phyloP scores from a whole-genome alignment of 2,329 filamentous ascomycete species.

The Ilyonectria destructans region DNA sequence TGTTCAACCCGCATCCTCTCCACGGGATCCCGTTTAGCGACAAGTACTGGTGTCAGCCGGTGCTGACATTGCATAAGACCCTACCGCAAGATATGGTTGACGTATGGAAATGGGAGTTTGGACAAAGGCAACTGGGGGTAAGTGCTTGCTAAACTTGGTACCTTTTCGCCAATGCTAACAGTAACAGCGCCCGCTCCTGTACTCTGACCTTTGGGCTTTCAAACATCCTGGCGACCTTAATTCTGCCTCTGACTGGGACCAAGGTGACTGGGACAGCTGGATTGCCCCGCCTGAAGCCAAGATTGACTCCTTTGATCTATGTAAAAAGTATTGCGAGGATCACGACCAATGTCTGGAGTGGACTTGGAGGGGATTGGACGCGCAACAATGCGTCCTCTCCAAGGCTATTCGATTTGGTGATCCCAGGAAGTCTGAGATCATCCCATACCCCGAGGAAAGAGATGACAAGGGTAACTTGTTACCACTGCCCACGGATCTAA shows the following conservation, averaged over 20 bases:
- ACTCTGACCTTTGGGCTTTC: conserved; percentile 57
- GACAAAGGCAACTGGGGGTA: conserved; percentile 52
- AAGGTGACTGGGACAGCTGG: conserved; percentile 53
- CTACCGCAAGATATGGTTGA: conserved; percentile 63
- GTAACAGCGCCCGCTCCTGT: conserved; percentile 54
- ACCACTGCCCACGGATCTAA: conserved; percentile 38
- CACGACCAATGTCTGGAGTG: conserved; percentile 50
- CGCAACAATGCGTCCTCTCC: conserved; percentile 49
- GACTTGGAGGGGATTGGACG: conserved; percentile 53
- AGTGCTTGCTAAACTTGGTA: conserved; percentile 28
- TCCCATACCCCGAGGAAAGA: conserved; percentile 45
- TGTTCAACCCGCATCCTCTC: conserved; percentile 67
- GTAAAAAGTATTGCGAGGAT: conserved; percentile 48
- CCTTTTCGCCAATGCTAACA: conserved; percentile 31
- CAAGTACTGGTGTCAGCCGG: conserved; percentile 67
- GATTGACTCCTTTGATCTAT: conserved; percentile 49
- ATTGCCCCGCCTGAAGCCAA: conserved; percentile 44
- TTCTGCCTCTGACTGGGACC: conserved; percentile 51
- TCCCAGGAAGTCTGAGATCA: conserved; percentile 43
- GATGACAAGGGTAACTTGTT: conserved; percentile 47
- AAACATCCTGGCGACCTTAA: conserved; percentile 51
- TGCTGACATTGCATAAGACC: conserved; percentile 66
- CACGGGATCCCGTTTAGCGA: conserved; percentile 65
- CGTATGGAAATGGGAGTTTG: conserved; percentile 64
- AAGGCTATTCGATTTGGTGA: conserved; percentile 50